Base-by-base conservation (phyloP, 2,329 filamentous ascomycete species). In the Scedosporium boydii region DNA sequence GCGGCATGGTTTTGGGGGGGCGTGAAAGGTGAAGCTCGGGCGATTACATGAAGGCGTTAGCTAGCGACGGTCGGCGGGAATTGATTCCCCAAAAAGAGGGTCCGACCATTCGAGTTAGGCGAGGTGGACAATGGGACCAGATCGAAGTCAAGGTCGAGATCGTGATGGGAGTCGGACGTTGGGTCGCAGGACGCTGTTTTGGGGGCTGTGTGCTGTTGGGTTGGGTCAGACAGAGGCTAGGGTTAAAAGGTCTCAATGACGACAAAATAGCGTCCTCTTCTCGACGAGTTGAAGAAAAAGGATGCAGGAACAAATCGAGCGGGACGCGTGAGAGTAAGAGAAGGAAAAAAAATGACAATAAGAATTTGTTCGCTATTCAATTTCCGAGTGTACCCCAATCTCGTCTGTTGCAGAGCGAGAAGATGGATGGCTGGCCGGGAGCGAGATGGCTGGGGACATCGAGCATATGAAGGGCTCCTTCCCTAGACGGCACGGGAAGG, bases 1-100 rank as follows among this genome's bases (percentile, higher is more conserved):
- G 85, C 79, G 83, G 78, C 84, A 87, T 88, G 65, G 48, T 23
- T 42, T 6, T 6, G 27, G 12, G 29, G 29, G 27, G 10, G 44
- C 12, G 34, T 38, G 34, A 3, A 56, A n/a, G 41, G 16, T 7
- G 16, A 38, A 12, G 46, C 34, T 53, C 34, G 18, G 55, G 60
- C 53, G 60, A 62, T 62, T 41, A 62, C 60, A 62, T 62, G 27
- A 61, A 61, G 60, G 53, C 53, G 18, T 48, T 21, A 7, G 34
- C 51, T 7, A 21, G 23, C 48, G 29, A 34, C 21, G 29, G 60
- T 29, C 18, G 51, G 38, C 21, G 48, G 34, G 38, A 27, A 53
- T 56, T 23, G 60, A 55, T 55, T 55, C 51, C 51, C 51, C 48
- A 29, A 23, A 7, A 9, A n/a, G 29, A 27, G 41, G 27, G 51